These are phyloP conservation scores for Chaetomium sp. DNA, from an alignment of 2,329 filamentous ascomycete genomes.

Conservation along the genomic window DNA sequence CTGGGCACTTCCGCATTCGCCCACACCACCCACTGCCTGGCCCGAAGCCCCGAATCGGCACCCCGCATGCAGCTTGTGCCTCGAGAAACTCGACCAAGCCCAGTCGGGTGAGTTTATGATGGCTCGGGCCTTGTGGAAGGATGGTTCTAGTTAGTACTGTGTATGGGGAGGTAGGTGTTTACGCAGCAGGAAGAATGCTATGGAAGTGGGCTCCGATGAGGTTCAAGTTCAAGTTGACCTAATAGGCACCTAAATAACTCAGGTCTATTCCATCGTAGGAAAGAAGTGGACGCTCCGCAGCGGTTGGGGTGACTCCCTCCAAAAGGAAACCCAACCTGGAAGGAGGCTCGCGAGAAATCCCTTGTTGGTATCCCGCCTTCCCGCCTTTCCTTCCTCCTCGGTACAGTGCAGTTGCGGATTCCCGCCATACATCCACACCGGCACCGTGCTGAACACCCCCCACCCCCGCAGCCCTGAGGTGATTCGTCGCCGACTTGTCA, in stretches of 20 bases:
- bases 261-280: no score
- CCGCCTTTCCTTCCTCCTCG: neutral
- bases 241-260: no score
- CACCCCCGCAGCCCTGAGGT: neutral
- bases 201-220: neutral
- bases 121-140: neutral
- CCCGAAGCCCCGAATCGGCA: conserved; percentile 15
- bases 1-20: neutral
- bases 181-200: neutral
- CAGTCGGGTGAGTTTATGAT: neutral
- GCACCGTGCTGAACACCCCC: conserved; percentile 2
- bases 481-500: conserved; percentile 14
- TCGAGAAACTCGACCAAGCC: conserved; percentile 4
- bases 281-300: no score
- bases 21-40: neutral
- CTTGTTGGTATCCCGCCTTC: neutral
- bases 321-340: neutral
- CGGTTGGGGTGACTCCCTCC: neutral
- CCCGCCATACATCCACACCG: conserved; percentile 13
- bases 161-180: no score
- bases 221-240: neutral
- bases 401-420: conserved; percentile 8
- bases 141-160: neutral
- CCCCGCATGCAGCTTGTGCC: conserved; percentile 14
- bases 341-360: neutral